These are phyloP conservation scores for Diplodia sapinea DNA, from an alignment of 2,329 filamentous ascomycete species.

Conservation along the genomic window DNA sequence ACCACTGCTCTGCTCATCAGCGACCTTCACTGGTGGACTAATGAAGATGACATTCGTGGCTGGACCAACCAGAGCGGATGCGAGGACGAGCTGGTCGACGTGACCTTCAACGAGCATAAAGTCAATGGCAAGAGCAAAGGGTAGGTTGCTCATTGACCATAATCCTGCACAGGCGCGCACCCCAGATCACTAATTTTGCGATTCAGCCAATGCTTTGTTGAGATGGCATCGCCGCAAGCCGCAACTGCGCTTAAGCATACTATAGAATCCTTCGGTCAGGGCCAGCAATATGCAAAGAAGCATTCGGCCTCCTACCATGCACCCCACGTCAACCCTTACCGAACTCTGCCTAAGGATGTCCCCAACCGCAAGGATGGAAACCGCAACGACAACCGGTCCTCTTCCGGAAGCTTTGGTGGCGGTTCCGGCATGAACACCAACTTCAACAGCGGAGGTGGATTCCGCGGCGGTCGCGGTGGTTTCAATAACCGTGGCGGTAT, in stretches of 20 bases:
- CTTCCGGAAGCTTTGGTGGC: slow-evolving; percentile 45
- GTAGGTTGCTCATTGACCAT: slow-evolving; percentile 57
- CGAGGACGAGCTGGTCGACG: slow-evolving; percentile 85
- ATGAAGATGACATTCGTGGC: slow-evolving; percentile 87
- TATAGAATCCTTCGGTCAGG: slow-evolving; percentile 70
- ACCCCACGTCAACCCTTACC: slow-evolving; percentile 83
- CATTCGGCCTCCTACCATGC: slow-evolving; percentile 76
- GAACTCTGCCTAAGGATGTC: slow-evolving; percentile 86
- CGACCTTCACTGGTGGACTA: slow-evolving; percentile 93
- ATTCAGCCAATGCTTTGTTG: slow-evolving; percentile 75
- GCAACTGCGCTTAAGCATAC: slow-evolving; percentile 83
- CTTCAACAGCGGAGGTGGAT: slow-evolving; percentile 56
- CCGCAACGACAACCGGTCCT: slow-evolving; percentile 61
- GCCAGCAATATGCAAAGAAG: slow-evolving; percentile 66
- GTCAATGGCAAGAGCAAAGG: slow-evolving; percentile 99
- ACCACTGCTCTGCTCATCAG: slow-evolving; percentile 80
- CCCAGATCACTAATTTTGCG: slow-evolving; percentile 2
- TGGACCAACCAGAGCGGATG: slow-evolving; percentile 81
- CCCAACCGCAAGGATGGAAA: slow-evolving; percentile 72
- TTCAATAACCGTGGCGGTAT: slow-evolving; percentile 43
- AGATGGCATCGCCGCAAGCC: slow-evolving; percentile 82
- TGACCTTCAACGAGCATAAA: slow-evolving; percentile 98
- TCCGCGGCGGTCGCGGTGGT: slow-evolving; percentile 45
- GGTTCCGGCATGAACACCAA: slow-evolving; percentile 50
- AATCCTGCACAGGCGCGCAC: neutral